phyloP scores from a whole-genome alignment of 108 stramenopile genomes.

The Hondaea fermentalgiana region DNA sequence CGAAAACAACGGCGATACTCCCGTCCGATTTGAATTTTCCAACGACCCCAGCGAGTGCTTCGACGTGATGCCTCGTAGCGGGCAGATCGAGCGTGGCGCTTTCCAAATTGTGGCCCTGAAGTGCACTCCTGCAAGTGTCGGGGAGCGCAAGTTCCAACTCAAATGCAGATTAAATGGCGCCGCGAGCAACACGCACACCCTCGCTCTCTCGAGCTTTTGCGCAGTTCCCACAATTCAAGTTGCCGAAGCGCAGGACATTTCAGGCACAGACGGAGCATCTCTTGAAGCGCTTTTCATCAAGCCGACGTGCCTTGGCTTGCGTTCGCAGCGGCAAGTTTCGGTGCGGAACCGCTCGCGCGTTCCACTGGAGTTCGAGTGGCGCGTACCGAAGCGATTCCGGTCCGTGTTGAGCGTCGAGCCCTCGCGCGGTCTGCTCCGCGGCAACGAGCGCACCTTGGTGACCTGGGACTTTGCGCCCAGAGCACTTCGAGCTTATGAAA shows the following conservation, averaged over 20 bases:
- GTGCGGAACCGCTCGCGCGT: constrained; percentile 26
- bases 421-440: constrained; percentile 16
- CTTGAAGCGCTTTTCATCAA: constrained; percentile 23
- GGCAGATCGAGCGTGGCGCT: constrained; percentile 36
- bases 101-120: constrained; percentile 30
- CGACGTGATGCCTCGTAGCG: constrained; percentile 34
- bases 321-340: constrained; percentile 8
- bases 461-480: constrained; percentile 28
- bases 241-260: background rate
- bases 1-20: constrained; percentile 43
- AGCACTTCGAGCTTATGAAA: constrained; percentile 12
- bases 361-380: constrained; percentile 26
- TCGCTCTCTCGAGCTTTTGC: constrained; percentile 26
- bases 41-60: constrained; percentile 20
- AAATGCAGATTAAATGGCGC: constrained; percentile 33
- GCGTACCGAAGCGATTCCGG: constrained; percentile 17
- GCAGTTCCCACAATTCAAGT: constrained; percentile 1
- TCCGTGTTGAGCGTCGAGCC: constrained; percentile 22
- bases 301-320: constrained; percentile 35
- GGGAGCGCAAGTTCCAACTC: background rate
- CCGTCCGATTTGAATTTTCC: constrained; percentile 31
- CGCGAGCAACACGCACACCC: constrained; percentile 27
- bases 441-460: constrained; percentile 21
- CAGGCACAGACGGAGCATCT: background rate
- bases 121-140: background rate